Conservation (phyloP, 1,284 basidiomycete species). For the Irpex sp. region DNA sequence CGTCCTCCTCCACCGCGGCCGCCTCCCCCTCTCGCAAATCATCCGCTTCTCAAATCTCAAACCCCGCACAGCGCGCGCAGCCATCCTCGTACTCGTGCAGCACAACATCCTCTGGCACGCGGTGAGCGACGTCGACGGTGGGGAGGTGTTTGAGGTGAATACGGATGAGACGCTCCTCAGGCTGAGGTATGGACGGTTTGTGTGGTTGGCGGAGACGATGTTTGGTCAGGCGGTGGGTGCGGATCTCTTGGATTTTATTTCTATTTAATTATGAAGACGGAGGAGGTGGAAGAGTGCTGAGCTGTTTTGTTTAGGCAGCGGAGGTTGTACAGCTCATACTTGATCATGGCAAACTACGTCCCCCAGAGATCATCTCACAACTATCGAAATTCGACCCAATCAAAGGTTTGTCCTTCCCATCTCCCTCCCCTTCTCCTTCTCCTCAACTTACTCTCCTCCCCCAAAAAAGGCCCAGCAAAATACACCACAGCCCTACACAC, state of each 20-base stretch:
- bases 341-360: slow-evolving; percentile 83
- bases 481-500: slow-evolving; percentile 52
- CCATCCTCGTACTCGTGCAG: slow-evolving; percentile 83
- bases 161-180: slow-evolving; percentile 76
- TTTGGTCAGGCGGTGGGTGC: slow-evolving; percentile 61
- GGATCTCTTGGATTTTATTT: slow-evolving; percentile 11
- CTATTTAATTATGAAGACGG: no score
- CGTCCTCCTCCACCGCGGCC: slow-evolving; percentile 82
- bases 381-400: slow-evolving; percentile 46
- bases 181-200: slow-evolving; percentile 75
- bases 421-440: no score
- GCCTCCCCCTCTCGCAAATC: slow-evolving; percentile 71
- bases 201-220: slow-evolving; percentile 68
- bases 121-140: slow-evolving; percentile 67
- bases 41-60: slow-evolving; percentile 66
- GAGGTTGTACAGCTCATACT: slow-evolving; percentile 75
- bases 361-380: slow-evolving; percentile 63
- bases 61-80: slow-evolving; percentile 66
- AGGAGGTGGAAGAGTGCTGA: no score
- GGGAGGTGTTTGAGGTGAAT: slow-evolving; percentile 72
- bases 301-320: slow-evolving; percentile 47
- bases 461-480: no score
- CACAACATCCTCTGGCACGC: slow-evolving; percentile 91
- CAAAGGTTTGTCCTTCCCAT: slow-evolving; percentile 44
- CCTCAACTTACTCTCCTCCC: no score